Evolutionary conservation across 768 basidiomycete genomes (phyloP).

Genomic region (Boletus eberwhitei): DNA sequence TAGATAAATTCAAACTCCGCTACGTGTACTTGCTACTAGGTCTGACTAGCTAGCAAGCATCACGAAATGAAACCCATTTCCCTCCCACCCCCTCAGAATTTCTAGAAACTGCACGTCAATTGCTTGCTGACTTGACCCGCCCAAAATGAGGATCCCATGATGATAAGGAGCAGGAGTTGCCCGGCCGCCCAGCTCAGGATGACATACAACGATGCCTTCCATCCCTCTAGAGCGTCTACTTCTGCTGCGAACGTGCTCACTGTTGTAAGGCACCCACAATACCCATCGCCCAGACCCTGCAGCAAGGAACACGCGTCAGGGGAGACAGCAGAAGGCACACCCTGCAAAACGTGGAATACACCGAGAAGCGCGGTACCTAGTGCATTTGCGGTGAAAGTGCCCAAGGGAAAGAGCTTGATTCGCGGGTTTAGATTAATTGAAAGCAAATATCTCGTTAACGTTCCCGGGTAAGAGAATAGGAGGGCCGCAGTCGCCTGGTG

Average conservation of each 20-base stretch:
- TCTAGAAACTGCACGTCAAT: slow-evolving; percentile 46
- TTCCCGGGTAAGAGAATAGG: slow-evolving; percentile 86
- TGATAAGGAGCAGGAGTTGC: slow-evolving; percentile 66
- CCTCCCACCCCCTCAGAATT: slow-evolving; percentile 3
- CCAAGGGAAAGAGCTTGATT: slow-evolving; percentile 62
- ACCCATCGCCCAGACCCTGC: slow-evolving; percentile 85
- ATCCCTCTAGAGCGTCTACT: slow-evolving; percentile 49
- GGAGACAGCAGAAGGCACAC: slow-evolving; percentile 39
- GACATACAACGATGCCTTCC: slow-evolving; percentile 68
- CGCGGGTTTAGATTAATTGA: slow-evolving; percentile 69
- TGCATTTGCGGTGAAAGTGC: slow-evolving; percentile 74
- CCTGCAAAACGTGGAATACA: slow-evolving; percentile 68
- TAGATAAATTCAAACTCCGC: slow-evolving; percentile 31
- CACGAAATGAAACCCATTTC: neutral
- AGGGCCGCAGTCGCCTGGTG: slow-evolving; percentile 83
- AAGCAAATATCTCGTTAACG: slow-evolving; percentile 78
- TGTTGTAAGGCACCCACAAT: slow-evolving; percentile 93
- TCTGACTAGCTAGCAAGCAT: neutral
- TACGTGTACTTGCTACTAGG: neutral
- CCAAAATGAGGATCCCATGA: slow-evolving; percentile 69
- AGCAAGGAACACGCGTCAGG: slow-evolving; percentile 64
- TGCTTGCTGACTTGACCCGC: slow-evolving; percentile 43
- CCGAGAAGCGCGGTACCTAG: slow-evolving; percentile 83
- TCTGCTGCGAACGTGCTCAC: slow-evolving; percentile 92
- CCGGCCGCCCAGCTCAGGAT: slow-evolving; percentile 63